Conservation (phyloP, 768 basidiomycete genomes). For the Mycena chlorophos region DNA sequence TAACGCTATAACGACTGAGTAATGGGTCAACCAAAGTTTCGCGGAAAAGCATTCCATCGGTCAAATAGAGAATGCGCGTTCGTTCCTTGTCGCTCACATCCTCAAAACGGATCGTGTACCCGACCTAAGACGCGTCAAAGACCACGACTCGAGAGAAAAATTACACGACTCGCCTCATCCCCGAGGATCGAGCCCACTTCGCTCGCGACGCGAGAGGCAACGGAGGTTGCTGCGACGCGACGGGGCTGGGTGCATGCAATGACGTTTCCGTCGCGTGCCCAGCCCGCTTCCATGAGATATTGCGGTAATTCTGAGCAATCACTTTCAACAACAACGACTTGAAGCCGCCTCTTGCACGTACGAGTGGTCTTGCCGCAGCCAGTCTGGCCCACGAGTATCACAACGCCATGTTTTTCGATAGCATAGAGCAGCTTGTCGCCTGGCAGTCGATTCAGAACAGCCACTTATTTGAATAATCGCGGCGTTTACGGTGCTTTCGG, state of each 20-base stretch:
- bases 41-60: slow-evolving; percentile 97
- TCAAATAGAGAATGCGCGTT: slow-evolving; percentile 93
- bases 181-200: slow-evolving; percentile 89
- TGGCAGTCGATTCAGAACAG: slow-evolving; percentile 36
- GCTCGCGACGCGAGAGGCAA: slow-evolving; percentile 86
- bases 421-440: slow-evolving; percentile 80
- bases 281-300: slow-evolving; percentile 91
- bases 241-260: slow-evolving; percentile 94
- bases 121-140: slow-evolving; percentile 60
- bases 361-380: slow-evolving; percentile 98
- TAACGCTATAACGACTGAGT: slow-evolving; percentile 88
- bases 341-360: slow-evolving; percentile 38
- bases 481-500: slow-evolving; percentile 74
- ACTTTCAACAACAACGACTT: background rate
- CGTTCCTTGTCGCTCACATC: slow-evolving; percentile 82
- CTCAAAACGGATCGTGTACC: slow-evolving; percentile 97
- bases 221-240: slow-evolving; percentile 92
- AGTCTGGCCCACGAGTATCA: slow-evolving; percentile 91
- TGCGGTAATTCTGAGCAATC: slow-evolving; percentile 81
- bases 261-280: slow-evolving; percentile 78
- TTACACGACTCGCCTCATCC: slow-evolving; percentile 63
- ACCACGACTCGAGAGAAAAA: background rate
- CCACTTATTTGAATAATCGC: slow-evolving; percentile 1
- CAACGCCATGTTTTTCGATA: slow-evolving; percentile 79
- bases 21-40: slow-evolving; percentile 92